Base-by-base conservation (phyloP, 2,329 filamentous ascomycete genomes). In the Aphanocladium album region DNA sequence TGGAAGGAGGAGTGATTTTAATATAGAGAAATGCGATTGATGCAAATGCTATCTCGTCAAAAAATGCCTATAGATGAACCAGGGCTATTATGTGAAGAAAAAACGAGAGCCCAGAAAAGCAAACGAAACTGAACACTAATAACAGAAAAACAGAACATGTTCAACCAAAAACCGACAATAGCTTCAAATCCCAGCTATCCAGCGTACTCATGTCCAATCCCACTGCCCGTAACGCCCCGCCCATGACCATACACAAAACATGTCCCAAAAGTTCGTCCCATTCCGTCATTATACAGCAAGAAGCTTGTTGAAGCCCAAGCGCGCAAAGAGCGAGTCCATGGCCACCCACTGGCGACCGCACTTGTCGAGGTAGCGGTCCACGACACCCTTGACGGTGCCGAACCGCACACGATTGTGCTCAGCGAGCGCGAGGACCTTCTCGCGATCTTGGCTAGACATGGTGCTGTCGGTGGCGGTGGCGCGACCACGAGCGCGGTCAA, bases 311-410 rank as follows among this genome's bases (percentile, higher is more conserved):
- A 86, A 84, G 11, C 85, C 85, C 45, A 88, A 68, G 73, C 86
- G 87, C 25, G 84, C 83, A 80, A 96, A 97, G 64, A 97, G 76
- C 65, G 81, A 87, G 74, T 95, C 91, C 93, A 96, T 97, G 66
- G 91, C 89, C 57, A 97, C 93, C 91, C 91, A 96, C 74, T 92
- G 89, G 67, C 91, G 80, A 27, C 93, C 93, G 74, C 92, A 96
- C 77, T 93, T 95, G 69, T 91, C 91, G 67, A 96, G 76, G 76
- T 96, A 96, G 69, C 79, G 85, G 65, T 93, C 91, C 5, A 96
- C 90, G 16, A 92, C 86, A 7, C 82, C 81, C 78, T 87, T 90
- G 66, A 93, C 78, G 0, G 89, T 91, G 12, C 76, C 83, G 71
- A 98, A 98, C 63, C 91, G 81, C 43, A 82, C 80, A 61, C 90